Conservation (phyloP, 768 basidiomycete species). For the Leccinellum albellum region DNA sequence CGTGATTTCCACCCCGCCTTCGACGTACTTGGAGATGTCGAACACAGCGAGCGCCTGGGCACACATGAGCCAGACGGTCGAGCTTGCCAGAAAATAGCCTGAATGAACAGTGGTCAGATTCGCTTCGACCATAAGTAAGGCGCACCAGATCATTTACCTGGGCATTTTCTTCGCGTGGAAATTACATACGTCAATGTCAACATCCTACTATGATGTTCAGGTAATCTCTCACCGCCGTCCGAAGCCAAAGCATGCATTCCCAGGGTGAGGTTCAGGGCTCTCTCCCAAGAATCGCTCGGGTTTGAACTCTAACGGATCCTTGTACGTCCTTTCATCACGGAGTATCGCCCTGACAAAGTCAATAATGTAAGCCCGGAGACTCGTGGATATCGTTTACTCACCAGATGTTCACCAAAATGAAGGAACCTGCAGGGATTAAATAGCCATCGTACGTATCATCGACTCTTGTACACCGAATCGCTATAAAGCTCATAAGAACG, state of each 20-base stretch:
- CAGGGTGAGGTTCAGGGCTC: slow-evolving; percentile 13
- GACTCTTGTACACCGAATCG: slow-evolving; percentile 1
- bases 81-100: slow-evolving; percentile 21
- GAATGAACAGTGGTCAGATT: not conserved
- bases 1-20: slow-evolving; percentile 39
- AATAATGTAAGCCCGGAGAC: not conserved
- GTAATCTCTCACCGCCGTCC: slow-evolving; percentile 15
- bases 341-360: slow-evolving; percentile 14
- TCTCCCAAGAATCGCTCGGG: slow-evolving; percentile 24
- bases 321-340: slow-evolving; percentile 15
- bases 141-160: not conserved
- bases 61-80: slow-evolving; percentile 22
- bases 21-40: slow-evolving; percentile 38
- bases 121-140: not conserved
- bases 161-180: not conserved
- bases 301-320: slow-evolving; percentile 17
- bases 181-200: not conserved
- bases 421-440: slow-evolving; percentile 17
- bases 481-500: not conserved
- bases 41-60: slow-evolving; percentile 42
- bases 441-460: slow-evolving; percentile 22
- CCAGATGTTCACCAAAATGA: slow-evolving; percentile 20
- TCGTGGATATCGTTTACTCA: not conserved
- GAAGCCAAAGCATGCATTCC: slow-evolving; percentile 16
- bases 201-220: not conserved